Conservation (phyloP, 306 rosid genomes). For the Oemleria cerasiformis region DNA sequence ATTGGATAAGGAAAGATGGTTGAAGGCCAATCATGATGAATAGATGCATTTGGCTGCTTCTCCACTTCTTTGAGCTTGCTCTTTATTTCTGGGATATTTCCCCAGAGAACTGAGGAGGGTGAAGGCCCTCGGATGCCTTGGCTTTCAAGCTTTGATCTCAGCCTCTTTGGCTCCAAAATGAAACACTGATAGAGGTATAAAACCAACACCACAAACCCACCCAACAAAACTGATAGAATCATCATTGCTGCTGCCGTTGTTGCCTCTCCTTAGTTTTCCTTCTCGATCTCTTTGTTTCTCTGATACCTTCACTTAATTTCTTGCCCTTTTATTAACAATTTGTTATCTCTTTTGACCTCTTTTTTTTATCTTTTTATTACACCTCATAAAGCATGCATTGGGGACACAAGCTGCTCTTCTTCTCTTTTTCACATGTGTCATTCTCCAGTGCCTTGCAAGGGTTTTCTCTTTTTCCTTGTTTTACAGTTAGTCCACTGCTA, state of each 20-base stretch:
- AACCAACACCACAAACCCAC: constrained; percentile 20
- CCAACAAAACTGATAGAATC: constrained; percentile 17
- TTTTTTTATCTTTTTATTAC: not conserved
- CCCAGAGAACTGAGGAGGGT: constrained; percentile 41
- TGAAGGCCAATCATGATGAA: no score
- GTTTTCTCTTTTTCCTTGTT: no score
- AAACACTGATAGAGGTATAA: constrained; percentile 22
- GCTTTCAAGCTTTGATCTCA: constrained; percentile 46
- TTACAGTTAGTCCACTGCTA: no score
- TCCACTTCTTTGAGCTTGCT: not conserved
- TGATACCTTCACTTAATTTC: not conserved
- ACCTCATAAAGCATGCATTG: no score
- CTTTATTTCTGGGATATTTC: constrained; percentile 51
- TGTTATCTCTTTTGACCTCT: no score
- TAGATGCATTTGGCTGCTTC: no score
- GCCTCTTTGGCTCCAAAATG: constrained; percentile 36
- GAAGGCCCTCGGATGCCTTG: constrained; percentile 71
- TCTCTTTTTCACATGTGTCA: no score
- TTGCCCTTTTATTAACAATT: no score
- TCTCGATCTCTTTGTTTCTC: no score
- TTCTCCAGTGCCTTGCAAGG: no score
- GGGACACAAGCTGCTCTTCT: no score
- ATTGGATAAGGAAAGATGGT: no score
- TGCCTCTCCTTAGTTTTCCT: not conserved
- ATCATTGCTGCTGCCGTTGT: not conserved